Base-by-base conservation (phyloP, 2,329 filamentous ascomycete species). In the Cordyceps farinosa region DNA sequence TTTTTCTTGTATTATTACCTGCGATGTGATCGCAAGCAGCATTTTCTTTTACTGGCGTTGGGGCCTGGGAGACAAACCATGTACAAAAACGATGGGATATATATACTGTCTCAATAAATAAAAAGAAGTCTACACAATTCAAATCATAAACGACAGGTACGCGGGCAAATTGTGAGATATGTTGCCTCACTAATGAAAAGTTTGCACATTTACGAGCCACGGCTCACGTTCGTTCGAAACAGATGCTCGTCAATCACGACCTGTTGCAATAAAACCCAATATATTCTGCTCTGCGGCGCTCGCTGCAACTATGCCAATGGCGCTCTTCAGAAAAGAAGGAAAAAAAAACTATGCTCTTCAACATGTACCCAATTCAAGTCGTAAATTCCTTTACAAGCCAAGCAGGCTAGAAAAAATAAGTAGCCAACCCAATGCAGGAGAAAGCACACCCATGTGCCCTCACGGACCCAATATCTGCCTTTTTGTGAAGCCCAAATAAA, bases 311-410 rank as follows among this genome's bases (percentile, higher is more conserved):
- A 61, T 61, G 58, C 50, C 58, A 61, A 47, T 54, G 48, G 50
- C 50, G 58, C 58, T 45, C 11, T 34, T 51, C 36, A 4, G 27
- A n/a, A 40, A 55, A 44, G 8, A 32, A 22, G 22, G 22, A 1
- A 22, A 22, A 22, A 55, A 45, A 45, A 47, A 42, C 7, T 13
- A 30, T 17, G 48, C 47, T 44, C 44, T 44, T 61, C 48, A 47
- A 62, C 60, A 62, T 62, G 52, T 62, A 55, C 34, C 60, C 60
- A 62, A 56, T n/a, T 62, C 51, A 32, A 52, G 42, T 55, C 60
- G 34, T 62, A 62, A 56, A 62, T 48, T 17, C 27, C 50, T 36
- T 7, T 52, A 29, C 44, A 48, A 42, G 45, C 45, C 40, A 30
- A 13, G 32, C 27, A 38, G 42, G 50, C 48, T 17, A 36, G 58